Conservation (phyloP, 352 stramenopile genomes). For the Pythium dissimile region DNA sequence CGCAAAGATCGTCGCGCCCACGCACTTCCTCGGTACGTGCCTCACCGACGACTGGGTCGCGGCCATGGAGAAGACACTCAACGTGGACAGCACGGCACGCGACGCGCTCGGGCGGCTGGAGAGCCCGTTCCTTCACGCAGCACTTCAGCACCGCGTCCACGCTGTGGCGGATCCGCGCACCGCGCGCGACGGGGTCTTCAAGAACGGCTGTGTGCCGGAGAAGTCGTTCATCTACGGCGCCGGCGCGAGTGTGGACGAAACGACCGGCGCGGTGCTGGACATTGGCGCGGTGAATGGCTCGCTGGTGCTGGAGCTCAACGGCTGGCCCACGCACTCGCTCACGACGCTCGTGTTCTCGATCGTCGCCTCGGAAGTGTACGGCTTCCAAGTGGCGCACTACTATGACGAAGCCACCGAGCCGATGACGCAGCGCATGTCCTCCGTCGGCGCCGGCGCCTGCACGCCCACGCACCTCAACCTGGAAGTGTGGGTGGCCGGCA, state of each 20-base stretch:
- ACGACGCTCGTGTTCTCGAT: constrained; percentile 30
- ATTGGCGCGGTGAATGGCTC: constrained; percentile 16
- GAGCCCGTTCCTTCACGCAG: constrained; percentile 27
- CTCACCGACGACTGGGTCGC: constrained; percentile 29
- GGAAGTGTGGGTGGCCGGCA: constrained; percentile 30
- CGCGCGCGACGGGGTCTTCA: background rate
- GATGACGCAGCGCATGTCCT: constrained; percentile 35
- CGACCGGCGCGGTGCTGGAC: constrained; percentile 12
- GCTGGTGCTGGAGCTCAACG: constrained; percentile 23
- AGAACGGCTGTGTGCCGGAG: constrained; percentile 7
- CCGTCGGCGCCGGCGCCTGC: constrained; percentile 19
- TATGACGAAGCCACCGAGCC: background rate
- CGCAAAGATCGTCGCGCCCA: constrained; percentile 7
- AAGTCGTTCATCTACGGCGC: constrained; percentile 18
- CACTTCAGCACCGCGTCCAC: constrained; percentile 20
- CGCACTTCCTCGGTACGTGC: constrained; percentile 31
- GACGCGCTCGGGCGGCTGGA: constrained; percentile 7
- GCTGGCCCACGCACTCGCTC: constrained; percentile 25
- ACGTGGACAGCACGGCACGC: background rate
- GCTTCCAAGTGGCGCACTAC: constrained; percentile 6
- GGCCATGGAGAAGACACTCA: constrained; percentile 7
- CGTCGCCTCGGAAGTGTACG: constrained; percentile 18
- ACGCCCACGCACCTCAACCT: constrained; percentile 32
- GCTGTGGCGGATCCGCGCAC: constrained; percentile 23
- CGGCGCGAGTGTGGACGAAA: constrained; percentile 11